Percentiles rank a stretch among this genome's conserved stretches.
Evolutionary conservation across 1,284 basidiomycete genomes (phyloP).

Genomic region (Sanghuangporus baumii): DNA sequence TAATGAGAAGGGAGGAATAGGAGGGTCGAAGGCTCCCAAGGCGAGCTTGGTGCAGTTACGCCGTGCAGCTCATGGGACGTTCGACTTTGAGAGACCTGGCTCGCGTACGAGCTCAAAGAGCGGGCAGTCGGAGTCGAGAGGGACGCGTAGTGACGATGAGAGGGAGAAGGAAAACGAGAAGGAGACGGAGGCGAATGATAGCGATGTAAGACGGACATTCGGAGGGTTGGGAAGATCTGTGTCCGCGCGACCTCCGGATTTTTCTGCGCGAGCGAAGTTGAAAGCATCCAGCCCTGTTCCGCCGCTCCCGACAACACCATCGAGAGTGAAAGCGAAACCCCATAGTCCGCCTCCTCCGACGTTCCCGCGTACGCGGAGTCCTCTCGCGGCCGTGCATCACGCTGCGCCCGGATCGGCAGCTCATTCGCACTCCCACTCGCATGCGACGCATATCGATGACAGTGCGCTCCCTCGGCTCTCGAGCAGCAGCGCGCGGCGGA

Average conservation of each 20-base stretch:
- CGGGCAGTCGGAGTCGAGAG: constrained; percentile 12
- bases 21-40: constrained; percentile 1
- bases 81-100: constrained; percentile 64
- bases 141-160: constrained; percentile 15
- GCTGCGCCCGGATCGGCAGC: background rate
- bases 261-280: background rate
- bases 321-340: background rate
- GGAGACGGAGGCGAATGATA: background rate
- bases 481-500: constrained; percentile 10
- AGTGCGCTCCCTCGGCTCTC: constrained; percentile 15
- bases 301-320: constrained; percentile 3
- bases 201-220: background rate
- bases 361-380: constrained; percentile 6
- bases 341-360: constrained; percentile 16
- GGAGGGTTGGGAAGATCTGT: background rate
- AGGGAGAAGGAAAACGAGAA: constrained; percentile 2
- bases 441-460: constrained; percentile 8
- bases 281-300: constrained; percentile 15
- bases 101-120: constrained; percentile 22
- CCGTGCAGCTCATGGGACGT: constrained; percentile 39
- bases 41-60: background rate
- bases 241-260: background rate
- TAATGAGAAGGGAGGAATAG: background rate
- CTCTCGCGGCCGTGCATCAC: background rate
- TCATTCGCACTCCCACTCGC: constrained; percentile 4